These are phyloP conservation scores for Lichtheimia hyalospora DNA, from an alignment of 371 early-diverging fungal genomes.

Conservation along the genomic window DNA sequence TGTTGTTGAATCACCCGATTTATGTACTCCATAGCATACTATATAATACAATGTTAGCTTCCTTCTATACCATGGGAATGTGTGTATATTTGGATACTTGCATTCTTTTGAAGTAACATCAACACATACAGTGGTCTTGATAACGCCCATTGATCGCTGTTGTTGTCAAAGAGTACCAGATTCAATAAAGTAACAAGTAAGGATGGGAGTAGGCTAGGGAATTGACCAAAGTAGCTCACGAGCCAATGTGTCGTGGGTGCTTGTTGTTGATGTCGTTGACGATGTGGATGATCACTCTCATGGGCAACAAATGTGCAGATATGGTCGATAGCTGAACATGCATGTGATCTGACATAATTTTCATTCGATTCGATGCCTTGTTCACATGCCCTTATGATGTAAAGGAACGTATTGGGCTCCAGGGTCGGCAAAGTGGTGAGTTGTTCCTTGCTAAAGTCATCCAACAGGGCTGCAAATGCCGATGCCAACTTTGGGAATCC, in stretches of 20 bases:
- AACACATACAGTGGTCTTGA: conserved; percentile 79
- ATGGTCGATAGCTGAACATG: conserved; percentile 74
- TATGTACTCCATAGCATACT: conserved; percentile 70
- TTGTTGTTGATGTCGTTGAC: conserved; percentile 2
- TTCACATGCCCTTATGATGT: conserved; percentile 63
- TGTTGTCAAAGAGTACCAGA: conserved; percentile 77
- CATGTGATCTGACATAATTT: conserved; percentile 56
- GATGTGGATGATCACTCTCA: conserved; percentile 29
- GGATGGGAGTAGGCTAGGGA: conserved; percentile 55
- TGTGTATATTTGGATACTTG: conserved; percentile 19
- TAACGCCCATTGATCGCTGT: conserved; percentile 78
- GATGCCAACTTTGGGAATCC: conserved; percentile 63
- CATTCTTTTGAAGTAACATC: conserved; percentile 72
- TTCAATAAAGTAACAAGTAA: conserved; percentile 68
- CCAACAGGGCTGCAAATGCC: conserved; percentile 62
- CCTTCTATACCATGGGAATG: neutral
- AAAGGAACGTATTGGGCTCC: conserved; percentile 50
- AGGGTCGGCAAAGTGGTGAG: conserved; percentile 56
- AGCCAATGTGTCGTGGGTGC: conserved; percentile 43
- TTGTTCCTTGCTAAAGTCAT: conserved; percentile 66
- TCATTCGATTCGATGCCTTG: conserved; percentile 60
- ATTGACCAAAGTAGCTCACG: conserved; percentile 50
- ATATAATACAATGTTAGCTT: neutral
- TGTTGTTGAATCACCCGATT: conserved; percentile 68
- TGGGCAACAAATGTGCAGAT: conserved; percentile 71